phyloP scores from a whole-genome alignment of 139 green algal genomes.

The Trebouxia sp. region DNA sequence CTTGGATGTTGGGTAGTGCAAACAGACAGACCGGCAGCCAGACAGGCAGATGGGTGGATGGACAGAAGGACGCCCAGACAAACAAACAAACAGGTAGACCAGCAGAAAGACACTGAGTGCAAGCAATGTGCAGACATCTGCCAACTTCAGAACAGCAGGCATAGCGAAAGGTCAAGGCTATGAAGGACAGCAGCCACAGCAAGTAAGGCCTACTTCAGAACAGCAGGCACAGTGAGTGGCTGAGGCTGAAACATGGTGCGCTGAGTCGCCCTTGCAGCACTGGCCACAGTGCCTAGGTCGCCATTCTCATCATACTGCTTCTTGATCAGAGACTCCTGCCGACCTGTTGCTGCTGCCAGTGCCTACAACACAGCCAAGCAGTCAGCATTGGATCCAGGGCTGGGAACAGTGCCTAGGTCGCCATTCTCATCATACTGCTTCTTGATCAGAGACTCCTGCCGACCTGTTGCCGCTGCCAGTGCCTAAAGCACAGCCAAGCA shows the following conservation, averaged over 20 bases:
- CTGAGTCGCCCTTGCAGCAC: constrained; percentile 50
- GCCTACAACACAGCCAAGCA: constrained; percentile 45
- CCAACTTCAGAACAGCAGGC: too few species aligned
- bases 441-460: constrained; percentile 85
- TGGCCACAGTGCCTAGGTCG: constrained; percentile 90
- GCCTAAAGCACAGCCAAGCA: constrained; percentile 43
- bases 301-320: constrained; percentile 77
- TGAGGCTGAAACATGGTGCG: constrained; percentile 60
- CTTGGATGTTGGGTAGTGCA: too few species aligned
- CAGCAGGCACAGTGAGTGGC: constrained; percentile 51
- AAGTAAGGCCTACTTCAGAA: constrained; percentile 49
- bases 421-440: constrained; percentile 77
- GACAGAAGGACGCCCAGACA: too few species aligned
- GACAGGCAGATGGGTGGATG: too few species aligned
- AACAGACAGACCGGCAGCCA: too few species aligned
- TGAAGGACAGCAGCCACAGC: too few species aligned
- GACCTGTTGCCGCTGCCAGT: constrained; percentile 81
- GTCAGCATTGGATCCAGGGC: too few species aligned
- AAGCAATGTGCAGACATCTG: too few species aligned
- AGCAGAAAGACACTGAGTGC: too few species aligned
- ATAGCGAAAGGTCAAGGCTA: too few species aligned
- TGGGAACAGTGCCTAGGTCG: constrained; percentile 90
- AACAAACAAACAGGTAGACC: not conserved
- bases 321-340: constrained; percentile 85
- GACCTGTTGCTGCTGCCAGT: constrained; percentile 81